A percentile compares a stretch with the other conserved stretches of the same genome.
phyloP scores from a whole-genome alignment of 1,139 yeast species.

The Waltiozyma sp. region DNA sequence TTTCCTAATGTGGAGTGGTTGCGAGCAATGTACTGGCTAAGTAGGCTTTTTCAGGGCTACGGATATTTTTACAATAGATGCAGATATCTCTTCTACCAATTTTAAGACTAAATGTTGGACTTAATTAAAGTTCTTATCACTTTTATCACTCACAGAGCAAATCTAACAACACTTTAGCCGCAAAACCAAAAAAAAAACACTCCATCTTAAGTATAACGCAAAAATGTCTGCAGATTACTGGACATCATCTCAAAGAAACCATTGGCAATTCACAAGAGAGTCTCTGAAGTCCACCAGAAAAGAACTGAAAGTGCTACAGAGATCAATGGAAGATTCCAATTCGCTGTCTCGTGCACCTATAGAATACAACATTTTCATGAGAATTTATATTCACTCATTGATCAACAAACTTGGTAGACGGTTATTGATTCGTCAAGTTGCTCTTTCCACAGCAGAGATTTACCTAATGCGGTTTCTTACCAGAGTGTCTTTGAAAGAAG shows the following conservation, averaged over 20 bases:
- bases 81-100: too few relatives aligned
- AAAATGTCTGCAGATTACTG: conserved; percentile 56
- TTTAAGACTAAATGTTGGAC: too few relatives aligned
- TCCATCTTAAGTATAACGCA: too few relatives aligned
- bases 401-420: conserved; percentile 70
- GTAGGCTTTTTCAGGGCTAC: not conserved
- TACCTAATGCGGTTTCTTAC: conserved; percentile 68
- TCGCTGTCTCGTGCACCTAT: conserved; percentile 30
- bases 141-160: too few relatives aligned
- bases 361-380: conserved; percentile 48
- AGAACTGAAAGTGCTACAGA: conserved; percentile 25
- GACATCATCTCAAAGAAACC: conserved; percentile 51
- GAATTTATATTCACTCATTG: conserved; percentile 60
- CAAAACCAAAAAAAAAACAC: too few relatives aligned
- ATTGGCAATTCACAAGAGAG: conserved; percentile 51
- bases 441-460: conserved; percentile 81
- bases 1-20: not conserved
- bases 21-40: not conserved
- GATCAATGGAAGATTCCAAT: conserved; percentile 26
- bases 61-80: too few relatives aligned
- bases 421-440: conserved; percentile 67
- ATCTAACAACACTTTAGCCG: too few relatives aligned
- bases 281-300: conserved; percentile 31
- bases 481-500: conserved; percentile 64
- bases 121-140: too few relatives aligned